Base-by-base conservation (phyloP, 139 green algal genomes). In the Desmodesmus armatus region DNA sequence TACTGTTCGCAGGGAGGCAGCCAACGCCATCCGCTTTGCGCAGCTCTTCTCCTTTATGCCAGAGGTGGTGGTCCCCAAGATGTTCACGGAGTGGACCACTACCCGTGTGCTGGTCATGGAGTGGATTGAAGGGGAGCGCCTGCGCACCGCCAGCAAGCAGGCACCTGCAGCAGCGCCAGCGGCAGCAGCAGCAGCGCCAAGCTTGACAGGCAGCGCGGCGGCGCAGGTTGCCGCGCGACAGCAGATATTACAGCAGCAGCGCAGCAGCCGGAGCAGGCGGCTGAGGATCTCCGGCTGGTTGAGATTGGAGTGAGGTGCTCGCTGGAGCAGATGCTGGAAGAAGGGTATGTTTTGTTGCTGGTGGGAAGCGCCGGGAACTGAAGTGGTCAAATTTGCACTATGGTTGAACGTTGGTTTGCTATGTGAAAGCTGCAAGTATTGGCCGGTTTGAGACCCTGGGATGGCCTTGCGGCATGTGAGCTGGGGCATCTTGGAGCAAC, bases 21-120 rank as follows among this genome's bases (percentile, higher is more conserved):
- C 49, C 41, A 98, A 98, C 75, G 96, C 91, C 17, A 69, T 6
- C 5, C 69, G 77, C 31, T 90, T 83, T 39, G 81, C 53, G 70
- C 7, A 87, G 77, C 82, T 93, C 7, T 93, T 89, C 53, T 49
- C 35, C 25, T 79, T 87, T 53, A 88, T 92, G 86, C 86, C 86
- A 0, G 92, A 97, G 83, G 91, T 96, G 33, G 84, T 91, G 35
- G 90, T 91, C 21, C 84, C 80, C 11, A 25, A 84, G 39, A 87
- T 92, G 74, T 83, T 87, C 47, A 69, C 74, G 0, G 51, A 90
- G 9, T 72, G 83, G 62, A 94, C 89, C 31, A 94, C 91, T n/a
- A 47, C 67, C 40, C 79, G 90, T 25, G 92, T 98, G 35, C 86
- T 98, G 43, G 92, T 96, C 2, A 98, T 98, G 95, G 95, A 98